Evolutionary conservation across 2,329 filamentous ascomycete genomes (phyloP).

Genomic region (Setomelanomma holmii): DNA sequence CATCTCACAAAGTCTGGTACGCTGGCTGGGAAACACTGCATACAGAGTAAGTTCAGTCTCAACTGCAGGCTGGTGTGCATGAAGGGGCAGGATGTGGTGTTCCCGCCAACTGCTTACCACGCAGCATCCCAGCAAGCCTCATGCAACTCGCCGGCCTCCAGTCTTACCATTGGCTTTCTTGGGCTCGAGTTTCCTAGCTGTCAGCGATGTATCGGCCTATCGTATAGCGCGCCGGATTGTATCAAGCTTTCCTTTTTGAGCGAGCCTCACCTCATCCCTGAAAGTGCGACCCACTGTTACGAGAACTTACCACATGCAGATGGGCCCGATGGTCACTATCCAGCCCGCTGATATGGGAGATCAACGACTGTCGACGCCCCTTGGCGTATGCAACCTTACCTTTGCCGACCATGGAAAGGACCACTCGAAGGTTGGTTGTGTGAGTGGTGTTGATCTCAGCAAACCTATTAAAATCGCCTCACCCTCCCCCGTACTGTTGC

Average conservation of each 20-base stretch:
- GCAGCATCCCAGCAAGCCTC: conserved; percentile 21
- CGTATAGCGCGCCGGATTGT: conserved; percentile 6
- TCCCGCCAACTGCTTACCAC: conserved; percentile 18
- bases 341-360: conserved; percentile 15
- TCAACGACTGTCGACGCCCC: conserved; percentile 27
- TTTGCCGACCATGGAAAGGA: conserved; percentile 23
- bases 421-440: conserved; percentile 25
- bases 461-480: conserved; percentile 35
- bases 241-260: conserved; percentile 21
- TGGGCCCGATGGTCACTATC: conserved; percentile 10
- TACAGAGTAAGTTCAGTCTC: neutral
- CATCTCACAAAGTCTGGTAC: conserved; percentile 2
- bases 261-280: conserved; percentile 20
- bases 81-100: conserved; percentile 10
- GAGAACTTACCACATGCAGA: conserved; percentile 16
- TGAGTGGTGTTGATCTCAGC: conserved; percentile 19
- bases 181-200: conserved; percentile 16
- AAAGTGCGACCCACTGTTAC: conserved; percentile 23
- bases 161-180: conserved; percentile 14
- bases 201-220: conserved; percentile 22
- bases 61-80: conserved; percentile 11
- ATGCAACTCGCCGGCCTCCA: conserved; percentile 18
- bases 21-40: conserved; percentile 10
- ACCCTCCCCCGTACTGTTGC: conserved; percentile 16
- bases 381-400: conserved; percentile 42